These are phyloP conservation scores for Zymoseptoria brevis DNA, from an alignment of 2,329 filamentous ascomycete species.

Conservation along the genomic window DNA sequence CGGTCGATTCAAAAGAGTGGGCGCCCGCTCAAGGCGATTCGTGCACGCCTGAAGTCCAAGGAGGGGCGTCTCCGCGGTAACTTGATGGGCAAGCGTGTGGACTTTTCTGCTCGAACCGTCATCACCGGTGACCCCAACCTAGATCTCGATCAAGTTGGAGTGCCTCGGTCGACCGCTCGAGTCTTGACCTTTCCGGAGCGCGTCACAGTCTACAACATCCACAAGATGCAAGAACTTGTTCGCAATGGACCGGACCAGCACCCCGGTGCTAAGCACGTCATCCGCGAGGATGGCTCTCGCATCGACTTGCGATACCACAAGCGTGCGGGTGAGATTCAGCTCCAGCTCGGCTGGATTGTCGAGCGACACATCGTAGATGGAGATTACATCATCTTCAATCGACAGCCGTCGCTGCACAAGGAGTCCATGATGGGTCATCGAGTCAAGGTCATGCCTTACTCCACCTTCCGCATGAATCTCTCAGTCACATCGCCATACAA, in stretches of 20 bases:
- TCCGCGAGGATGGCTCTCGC: conserved; percentile 83
- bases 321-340: conserved; percentile 71
- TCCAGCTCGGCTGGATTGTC: conserved; percentile 98
- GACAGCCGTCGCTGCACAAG: conserved; percentile 97
- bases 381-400: conserved; percentile 99
- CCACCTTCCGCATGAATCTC: conserved; percentile 93
- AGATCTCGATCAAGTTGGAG: conserved; percentile 93
- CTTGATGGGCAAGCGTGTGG: conserved; percentile 98
- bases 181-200: conserved; percentile 95
- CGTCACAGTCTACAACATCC: conserved; percentile 96
- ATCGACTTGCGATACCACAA: conserved; percentile 94
- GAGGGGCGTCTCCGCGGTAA: conserved; percentile 96
- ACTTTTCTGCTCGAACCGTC: conserved; percentile 98
- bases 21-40: conserved; percentile 90
- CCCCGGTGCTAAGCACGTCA: conserved; percentile 92
- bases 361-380: conserved; percentile 93
- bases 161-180: conserved; percentile 84
- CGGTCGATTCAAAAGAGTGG: conserved; percentile 96
- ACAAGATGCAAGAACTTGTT: conserved; percentile 79
- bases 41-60: conserved; percentile 96
- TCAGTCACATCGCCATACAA: conserved; percentile 99
- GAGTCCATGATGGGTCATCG: conserved; percentile 99
- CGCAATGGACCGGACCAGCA: conserved; percentile 92
- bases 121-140: conserved; percentile 98
- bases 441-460: conserved; percentile 97